Percentiles rank a stretch among this genome's conserved stretches.
phyloP scores from a whole-genome alignment of 176 grass and related monocot species.

The Leersia perrieri region DNA sequence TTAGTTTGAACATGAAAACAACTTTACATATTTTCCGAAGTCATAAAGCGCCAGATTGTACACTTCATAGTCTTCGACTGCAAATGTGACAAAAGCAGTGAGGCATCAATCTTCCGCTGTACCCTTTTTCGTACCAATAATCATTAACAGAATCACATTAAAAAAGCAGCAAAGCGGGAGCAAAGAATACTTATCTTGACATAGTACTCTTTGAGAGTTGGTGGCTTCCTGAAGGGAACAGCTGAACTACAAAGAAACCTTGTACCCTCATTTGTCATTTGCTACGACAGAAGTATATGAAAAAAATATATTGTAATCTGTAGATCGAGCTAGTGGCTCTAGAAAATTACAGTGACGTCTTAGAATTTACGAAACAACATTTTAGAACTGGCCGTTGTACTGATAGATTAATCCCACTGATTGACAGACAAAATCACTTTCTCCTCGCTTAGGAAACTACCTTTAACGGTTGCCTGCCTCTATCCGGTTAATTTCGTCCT shows the following conservation, averaged over 20 bases:
- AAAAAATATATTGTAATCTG: not conserved
- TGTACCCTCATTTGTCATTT: not conserved
- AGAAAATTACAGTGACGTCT: not conserved
- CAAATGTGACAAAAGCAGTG: constrained; percentile 16
- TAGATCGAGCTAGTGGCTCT: not conserved
- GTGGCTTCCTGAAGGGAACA: not conserved
- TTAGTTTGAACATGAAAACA: constrained; percentile 1
- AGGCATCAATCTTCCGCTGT: not conserved
- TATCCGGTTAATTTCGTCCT: not conserved
- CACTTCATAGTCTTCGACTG: constrained; percentile 1
- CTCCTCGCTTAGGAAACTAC: not conserved
- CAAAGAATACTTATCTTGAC: not conserved
- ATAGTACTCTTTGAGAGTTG: not conserved
- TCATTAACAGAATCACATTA: constrained; percentile 21
- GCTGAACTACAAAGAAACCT: not conserved
- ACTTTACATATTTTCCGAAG: constrained; percentile 12
- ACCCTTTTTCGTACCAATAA: not conserved
- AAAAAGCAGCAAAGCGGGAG: constrained; percentile 1
- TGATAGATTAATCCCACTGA: not conserved
- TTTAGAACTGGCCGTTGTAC: not conserved
- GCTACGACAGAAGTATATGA: not conserved
- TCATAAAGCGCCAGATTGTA: not conserved
- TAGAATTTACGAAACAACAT: not conserved
- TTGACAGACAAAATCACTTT: not conserved
- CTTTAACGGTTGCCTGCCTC: too few species aligned